Conservation (phyloP, 345 rosid genomes). For the Eutrema heterophyllum region DNA sequence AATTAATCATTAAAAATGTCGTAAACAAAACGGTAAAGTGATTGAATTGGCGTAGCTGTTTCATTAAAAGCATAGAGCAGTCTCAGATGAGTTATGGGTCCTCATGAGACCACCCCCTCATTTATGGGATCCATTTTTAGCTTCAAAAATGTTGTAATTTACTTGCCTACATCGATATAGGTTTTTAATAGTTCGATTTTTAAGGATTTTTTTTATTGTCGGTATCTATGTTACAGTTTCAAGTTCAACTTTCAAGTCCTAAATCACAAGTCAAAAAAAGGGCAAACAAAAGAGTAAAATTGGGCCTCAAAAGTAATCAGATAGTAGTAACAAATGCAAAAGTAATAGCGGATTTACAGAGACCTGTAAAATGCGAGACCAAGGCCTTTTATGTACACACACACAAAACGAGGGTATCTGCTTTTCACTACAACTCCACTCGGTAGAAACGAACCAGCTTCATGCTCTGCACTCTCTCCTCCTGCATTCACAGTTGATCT, state of each 20-base stretch:
- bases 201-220: neutral
- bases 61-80: constrained; percentile 12
- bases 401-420: neutral
- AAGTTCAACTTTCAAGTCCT: neutral
- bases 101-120: neutral
- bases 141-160: neutral
- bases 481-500: constrained; percentile 11
- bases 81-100: constrained; percentile 15
- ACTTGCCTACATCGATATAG: neutral
- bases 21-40: neutral
- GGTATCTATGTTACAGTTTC: neutral
- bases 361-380: constrained; percentile 2
- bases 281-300: neutral
- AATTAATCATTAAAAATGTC: neutral
- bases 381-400: constrained; percentile 22
- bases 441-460: constrained; percentile 68
- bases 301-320: neutral
- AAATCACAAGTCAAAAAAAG: neutral
- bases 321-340: neutral
- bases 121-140: neutral
- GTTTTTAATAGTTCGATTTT: neutral
- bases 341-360: constrained; percentile 20
- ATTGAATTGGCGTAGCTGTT: constrained; percentile 16
- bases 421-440: constrained; percentile 29
- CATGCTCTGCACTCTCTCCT: constrained; percentile 57